Evolutionary conservation across 176 grass and related monocot species (phyloP).

Genomic region (Aegilops bicornis): DNA sequence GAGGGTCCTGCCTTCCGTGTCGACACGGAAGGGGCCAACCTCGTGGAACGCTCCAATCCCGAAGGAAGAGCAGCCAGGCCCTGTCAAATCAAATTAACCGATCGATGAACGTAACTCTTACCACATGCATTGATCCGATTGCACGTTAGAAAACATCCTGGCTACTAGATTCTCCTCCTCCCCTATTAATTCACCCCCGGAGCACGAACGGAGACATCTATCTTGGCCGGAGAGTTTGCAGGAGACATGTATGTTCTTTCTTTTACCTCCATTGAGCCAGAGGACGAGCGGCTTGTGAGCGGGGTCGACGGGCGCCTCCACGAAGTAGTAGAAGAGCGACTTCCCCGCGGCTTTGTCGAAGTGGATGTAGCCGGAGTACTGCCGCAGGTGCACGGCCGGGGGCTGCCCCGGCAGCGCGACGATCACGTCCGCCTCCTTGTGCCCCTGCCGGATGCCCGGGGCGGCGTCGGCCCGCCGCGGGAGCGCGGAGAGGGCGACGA

Average conservation of each 20-base stretch:
- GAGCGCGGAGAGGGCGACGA: constrained; percentile 30
- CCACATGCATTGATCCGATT: not conserved
- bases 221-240: not conserved
- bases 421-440: constrained; percentile 56
- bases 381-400: not conserved
- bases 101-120: not conserved
- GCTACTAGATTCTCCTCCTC: not conserved
- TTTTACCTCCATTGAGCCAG: constrained; percentile 75
- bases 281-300: constrained; percentile 46
- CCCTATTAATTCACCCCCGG: not conserved
- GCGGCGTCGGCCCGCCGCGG: constrained; percentile 7
- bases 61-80: constrained; percentile 69
- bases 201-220: not conserved
- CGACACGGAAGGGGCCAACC: constrained; percentile 58
- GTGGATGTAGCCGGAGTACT: constrained; percentile 62
- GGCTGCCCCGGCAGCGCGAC: constrained; percentile 56
- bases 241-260: not conserved
- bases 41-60: constrained; percentile 55
- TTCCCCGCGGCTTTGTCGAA: constrained; percentile 27
- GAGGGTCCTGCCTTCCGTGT: constrained; percentile 60
- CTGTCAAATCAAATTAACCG: constrained; percentile 25
- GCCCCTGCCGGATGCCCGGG: constrained; percentile 19
- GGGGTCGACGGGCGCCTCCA: constrained; percentile 36
- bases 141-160: not conserved
- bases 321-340: constrained; percentile 79